These are phyloP conservation scores for Erigeron canadensis DNA, from an alignment of 129 eudicot species.

Conservation along the genomic window DNA sequence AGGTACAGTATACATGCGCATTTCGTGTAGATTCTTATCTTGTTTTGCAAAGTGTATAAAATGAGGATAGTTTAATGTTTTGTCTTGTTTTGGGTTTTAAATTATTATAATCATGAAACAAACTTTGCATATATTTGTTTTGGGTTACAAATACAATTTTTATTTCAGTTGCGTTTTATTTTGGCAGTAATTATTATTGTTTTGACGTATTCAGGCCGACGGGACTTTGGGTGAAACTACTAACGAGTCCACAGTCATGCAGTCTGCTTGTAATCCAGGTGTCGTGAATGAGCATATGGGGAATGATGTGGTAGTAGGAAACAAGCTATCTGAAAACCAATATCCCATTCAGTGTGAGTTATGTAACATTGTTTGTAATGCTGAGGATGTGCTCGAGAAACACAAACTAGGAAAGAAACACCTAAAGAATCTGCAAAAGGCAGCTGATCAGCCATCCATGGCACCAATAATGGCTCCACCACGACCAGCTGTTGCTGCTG, in stretches of 20 bases:
- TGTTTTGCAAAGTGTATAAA: neutral
- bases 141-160: neutral
- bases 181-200: neutral
- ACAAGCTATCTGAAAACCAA: neutral
- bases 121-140: conserved; percentile 5
- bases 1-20: too few species aligned
- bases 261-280: neutral
- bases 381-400: conserved; percentile 28
- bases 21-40: too few species aligned
- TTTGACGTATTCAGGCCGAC: conserved; percentile 14
- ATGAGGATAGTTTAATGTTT: neutral
- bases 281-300: neutral
- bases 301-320: conserved; percentile 5
- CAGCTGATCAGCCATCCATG: neutral
- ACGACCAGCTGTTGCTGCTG: neutral
- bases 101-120: neutral
- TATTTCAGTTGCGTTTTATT: neutral
- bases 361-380: conserved; percentile 38
- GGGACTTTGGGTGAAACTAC: conserved; percentile 1
- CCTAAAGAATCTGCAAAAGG: conserved; percentile 24
- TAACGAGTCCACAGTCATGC: neutral
- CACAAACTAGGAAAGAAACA: conserved; percentile 44
- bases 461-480: conserved; percentile 19
- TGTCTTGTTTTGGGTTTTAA: neutral
- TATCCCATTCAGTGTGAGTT: conserved; percentile 35